Evolutionary conservation across 768 basidiomycete species (phyloP).

Genomic region (Mycena sanguinolenta): DNA sequence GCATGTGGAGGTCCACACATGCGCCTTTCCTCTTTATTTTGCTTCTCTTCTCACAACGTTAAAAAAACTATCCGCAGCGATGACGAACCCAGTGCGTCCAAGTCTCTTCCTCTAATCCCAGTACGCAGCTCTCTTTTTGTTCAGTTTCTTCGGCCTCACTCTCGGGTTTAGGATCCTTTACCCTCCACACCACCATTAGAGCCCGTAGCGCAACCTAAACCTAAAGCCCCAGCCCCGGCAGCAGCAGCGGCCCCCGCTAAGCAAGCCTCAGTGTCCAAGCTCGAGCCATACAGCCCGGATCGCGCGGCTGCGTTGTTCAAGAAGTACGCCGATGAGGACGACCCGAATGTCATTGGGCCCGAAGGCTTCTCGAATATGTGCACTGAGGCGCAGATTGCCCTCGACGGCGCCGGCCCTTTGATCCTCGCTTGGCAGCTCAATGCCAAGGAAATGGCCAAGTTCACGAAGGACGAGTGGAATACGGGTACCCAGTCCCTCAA

Average conservation of each 20-base stretch:
- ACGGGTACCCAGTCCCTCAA: slow-evolving; percentile 60
- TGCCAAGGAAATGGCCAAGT: slow-evolving; percentile 79
- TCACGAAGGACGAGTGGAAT: slow-evolving; percentile 80
- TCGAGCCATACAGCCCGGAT: slow-evolving; percentile 64
- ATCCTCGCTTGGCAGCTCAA: slow-evolving; percentile 83
- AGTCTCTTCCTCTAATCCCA: slow-evolving; percentile 41
- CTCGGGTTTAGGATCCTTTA: neutral
- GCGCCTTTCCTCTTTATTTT: slow-evolving; percentile 72
- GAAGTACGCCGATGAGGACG: slow-evolving; percentile 70
- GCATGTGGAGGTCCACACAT: slow-evolving; percentile 62
- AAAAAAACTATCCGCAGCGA: slow-evolving; percentile 65
- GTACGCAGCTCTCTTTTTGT: slow-evolving; percentile 35
- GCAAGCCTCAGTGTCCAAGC: slow-evolving; percentile 24
- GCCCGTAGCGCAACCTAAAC: slow-evolving; percentile 32
- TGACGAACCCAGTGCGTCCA: slow-evolving; percentile 53
- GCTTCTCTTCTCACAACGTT: slow-evolving; percentile 70
- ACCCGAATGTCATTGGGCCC: slow-evolving; percentile 71
- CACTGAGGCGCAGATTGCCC: slow-evolving; percentile 73
- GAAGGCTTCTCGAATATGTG: slow-evolving; percentile 83
- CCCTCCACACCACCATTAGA: slow-evolving; percentile 26
- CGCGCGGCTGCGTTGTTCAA: slow-evolving; percentile 71
- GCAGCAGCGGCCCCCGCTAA: slow-evolving; percentile 38
- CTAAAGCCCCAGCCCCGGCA: slow-evolving; percentile 38
- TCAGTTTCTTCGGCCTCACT: neutral
- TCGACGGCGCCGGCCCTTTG: slow-evolving; percentile 81